A percentile compares a stretch with the other conserved stretches of the same genome.
Conservation (phyloP, 176 grass and related monocot species). For the Bothriochloa decipiens region DNA sequence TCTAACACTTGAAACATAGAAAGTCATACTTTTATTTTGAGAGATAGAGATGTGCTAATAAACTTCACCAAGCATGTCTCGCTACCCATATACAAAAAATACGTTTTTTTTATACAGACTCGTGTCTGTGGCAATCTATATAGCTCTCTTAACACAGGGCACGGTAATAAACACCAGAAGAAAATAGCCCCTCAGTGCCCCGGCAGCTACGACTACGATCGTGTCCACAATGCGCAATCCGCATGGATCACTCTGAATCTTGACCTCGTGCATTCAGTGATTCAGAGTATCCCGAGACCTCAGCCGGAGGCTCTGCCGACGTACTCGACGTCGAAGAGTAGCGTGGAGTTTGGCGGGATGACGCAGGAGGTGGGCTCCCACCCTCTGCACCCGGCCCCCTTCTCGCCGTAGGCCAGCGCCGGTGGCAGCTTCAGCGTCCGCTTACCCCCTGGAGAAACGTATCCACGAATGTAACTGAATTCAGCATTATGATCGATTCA, state of each 20-base stretch:
- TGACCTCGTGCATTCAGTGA: not conserved
- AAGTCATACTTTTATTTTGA: no score
- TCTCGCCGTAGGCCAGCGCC: constrained; percentile 73
- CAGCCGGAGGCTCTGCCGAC: constrained; percentile 62
- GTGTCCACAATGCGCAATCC: not conserved
- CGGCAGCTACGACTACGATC: not conserved
- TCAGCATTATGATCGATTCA: not conserved
- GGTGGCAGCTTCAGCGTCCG: constrained; percentile 85
- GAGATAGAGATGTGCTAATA: not conserved
- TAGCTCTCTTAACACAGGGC: not conserved
- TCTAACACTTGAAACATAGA: no score
- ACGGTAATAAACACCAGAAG: not conserved
- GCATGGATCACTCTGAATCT: not conserved
- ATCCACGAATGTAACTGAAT: not conserved
- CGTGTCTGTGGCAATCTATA: not conserved
- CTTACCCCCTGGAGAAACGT: constrained; percentile 62
- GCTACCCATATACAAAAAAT: not conserved
- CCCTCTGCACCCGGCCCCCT: constrained; percentile 81
- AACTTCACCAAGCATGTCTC: not conserved
- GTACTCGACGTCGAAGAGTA: constrained; percentile 94
- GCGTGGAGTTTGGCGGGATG: constrained; percentile 89
- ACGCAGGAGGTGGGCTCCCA: constrained; percentile 79
- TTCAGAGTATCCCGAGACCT: not conserved
- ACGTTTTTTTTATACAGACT: not conserved
- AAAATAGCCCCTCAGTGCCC: not conserved